Conservation (phyloP, 1,284 basidiomycete species). For the Sparassis latifolia region DNA sequence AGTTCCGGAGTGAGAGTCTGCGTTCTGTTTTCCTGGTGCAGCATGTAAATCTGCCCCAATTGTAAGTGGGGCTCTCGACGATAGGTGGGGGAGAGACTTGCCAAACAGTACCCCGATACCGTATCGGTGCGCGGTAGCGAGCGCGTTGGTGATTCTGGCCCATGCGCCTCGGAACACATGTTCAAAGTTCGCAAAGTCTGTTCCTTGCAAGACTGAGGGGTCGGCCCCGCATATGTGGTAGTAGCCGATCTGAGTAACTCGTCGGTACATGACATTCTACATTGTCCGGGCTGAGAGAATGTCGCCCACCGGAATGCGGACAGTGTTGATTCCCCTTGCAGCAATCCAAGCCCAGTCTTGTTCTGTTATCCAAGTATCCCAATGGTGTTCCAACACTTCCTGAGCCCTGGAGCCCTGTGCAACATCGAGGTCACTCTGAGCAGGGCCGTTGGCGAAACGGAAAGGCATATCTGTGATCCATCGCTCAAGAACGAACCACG, state of each 20-base stretch:
- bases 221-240: slow-evolving; percentile 67
- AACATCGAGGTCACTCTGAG: slow-evolving; percentile 72
- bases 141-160: slow-evolving; percentile 60
- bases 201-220: slow-evolving; percentile 58
- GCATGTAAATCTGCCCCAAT: slow-evolving; percentile 54
- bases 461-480: slow-evolving; percentile 66
- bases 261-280: slow-evolving; percentile 4
- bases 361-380: slow-evolving; percentile 74
- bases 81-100: slow-evolving; percentile 21
- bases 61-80: background rate
- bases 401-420: slow-evolving; percentile 58
- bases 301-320: slow-evolving; percentile 69
- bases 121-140: slow-evolving; percentile 53
- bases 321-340: slow-evolving; percentile 73
- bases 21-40: slow-evolving; percentile 74
- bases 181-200: slow-evolving; percentile 61
- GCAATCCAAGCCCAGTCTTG: slow-evolving; percentile 73
- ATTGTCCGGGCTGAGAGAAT: background rate
- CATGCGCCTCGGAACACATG: slow-evolving; percentile 70
- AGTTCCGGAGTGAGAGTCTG: slow-evolving; percentile 60
- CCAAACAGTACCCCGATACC: slow-evolving; percentile 81
- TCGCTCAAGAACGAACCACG: slow-evolving; percentile 73
- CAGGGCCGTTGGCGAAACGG: slow-evolving; percentile 43
- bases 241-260: slow-evolving; percentile 58
- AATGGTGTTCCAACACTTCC: slow-evolving; percentile 67